Percentiles rank a stretch among this genome's conserved stretches.
Evolutionary conservation across 164 flowering plant species (phyloP).

Genomic region (Malania oleifera): DNA sequence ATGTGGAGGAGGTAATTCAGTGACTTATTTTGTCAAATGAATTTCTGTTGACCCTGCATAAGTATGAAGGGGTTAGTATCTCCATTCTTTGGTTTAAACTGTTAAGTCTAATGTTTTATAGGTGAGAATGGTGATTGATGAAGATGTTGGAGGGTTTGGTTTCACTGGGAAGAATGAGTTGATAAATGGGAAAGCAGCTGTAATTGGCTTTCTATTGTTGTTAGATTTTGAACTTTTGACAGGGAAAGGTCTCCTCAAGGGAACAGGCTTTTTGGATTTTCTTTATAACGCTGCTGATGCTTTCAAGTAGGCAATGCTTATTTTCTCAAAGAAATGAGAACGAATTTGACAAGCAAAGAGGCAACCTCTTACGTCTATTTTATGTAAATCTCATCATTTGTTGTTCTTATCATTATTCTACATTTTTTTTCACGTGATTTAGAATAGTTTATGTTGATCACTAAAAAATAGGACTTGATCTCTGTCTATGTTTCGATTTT

Average conservation of each 20-base stretch:
- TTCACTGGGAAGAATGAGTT: constrained; percentile 69
- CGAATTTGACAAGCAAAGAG: not conserved
- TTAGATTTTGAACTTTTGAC: constrained; percentile 93
- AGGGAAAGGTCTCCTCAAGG: constrained; percentile 88
- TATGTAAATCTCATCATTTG: not conserved
- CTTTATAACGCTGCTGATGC: constrained; percentile 54
- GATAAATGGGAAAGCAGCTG: constrained; percentile 91
- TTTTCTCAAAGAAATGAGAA: not conserved
- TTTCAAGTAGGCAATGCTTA: constrained; percentile 30
- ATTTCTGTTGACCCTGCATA: no score
- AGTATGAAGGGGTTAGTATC: no score
- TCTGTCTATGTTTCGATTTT: no score
- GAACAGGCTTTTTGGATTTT: constrained; percentile 95
- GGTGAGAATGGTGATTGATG: constrained; percentile 94
- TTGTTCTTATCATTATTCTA: not conserved
- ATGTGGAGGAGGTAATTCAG: constrained; percentile 74
- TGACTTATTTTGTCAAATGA: not conserved
- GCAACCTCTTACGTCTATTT: constrained; percentile 1
- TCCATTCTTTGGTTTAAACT: not conserved
- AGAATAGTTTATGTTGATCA: no score
- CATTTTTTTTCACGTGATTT: not conserved
- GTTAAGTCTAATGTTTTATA: constrained; percentile 19
- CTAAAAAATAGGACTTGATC: no score
- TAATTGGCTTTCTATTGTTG: constrained; percentile 72
- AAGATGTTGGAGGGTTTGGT: constrained; percentile 66